Evolutionary conservation across 441 rosid genomes (phyloP), one percentile per base, ranked within the genome.

Genomic region (Pelargonium citronellum): DNA sequence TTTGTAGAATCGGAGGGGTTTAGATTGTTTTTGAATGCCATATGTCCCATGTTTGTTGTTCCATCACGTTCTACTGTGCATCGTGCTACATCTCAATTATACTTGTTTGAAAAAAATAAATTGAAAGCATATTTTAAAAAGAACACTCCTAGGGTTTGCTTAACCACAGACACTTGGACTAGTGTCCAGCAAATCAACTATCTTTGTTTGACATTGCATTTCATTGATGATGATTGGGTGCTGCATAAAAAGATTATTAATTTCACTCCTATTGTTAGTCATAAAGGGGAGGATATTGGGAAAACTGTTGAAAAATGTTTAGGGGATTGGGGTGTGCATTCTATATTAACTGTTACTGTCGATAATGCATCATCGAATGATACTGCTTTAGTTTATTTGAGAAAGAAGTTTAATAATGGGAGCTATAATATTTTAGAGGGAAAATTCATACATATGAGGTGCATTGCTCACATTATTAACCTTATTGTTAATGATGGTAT

Each of bases 281-380:
- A 72, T 37, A 37, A 27, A 3, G 74, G 70, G 2, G 55, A 68
- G 7, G 24, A 41, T 2, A 53, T 67, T n/a, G 46, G 69, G 9
- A 8, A 39, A 17, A 22, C 19, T 0, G 6, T 57, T 10, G 69
- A 63, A 13, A 15, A 7, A 0, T 53, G 55, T 24, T 68, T 75
- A 16, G 15, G 4, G 47, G 67, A 64, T 4, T 73, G 47, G 74
- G 68, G 37, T 4, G 43, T 72, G 1, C 17, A 70, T 1, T 57
- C 60, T 3, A 20, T 67, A 4, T 58, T 2, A 4, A 9, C 69
- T 10, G 5, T 74, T 4, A 74, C 61, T 0, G 27, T 80, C 1
- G 75, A 74, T 5, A 34, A 72, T 69, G 70, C 57, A 4, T 47
- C 47, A 27, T 27, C 53, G 1, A 80, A 71, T 71, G 58, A 64